Evolutionary conservation across 306 rosid genomes (phyloP).

Genomic region (Quillaja saponaria): DNA sequence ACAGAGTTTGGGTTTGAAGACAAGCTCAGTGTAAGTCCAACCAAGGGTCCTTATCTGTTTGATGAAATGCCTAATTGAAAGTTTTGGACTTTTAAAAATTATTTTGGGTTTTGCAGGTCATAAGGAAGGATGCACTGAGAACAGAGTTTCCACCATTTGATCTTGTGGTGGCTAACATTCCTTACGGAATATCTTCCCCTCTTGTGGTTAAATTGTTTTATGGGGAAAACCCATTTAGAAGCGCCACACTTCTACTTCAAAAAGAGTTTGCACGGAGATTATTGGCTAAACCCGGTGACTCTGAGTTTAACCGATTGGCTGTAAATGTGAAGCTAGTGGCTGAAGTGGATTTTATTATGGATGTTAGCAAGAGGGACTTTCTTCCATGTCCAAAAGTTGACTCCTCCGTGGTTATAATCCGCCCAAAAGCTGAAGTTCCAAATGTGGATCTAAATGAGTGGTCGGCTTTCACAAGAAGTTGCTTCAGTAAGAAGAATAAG

Average conservation of each 20-base stretch:
- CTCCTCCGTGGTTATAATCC: slow-evolving; percentile 76
- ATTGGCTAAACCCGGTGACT: slow-evolving; percentile 69
- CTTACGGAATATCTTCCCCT: slow-evolving; percentile 82
- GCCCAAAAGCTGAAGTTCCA: slow-evolving; percentile 60
- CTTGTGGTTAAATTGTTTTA: slow-evolving; percentile 64
- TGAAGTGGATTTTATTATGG: slow-evolving; percentile 70
- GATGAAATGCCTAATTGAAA: slow-evolving; percentile 45
- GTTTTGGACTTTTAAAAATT: neutral
- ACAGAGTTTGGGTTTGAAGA: slow-evolving; percentile 29
- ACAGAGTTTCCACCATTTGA: slow-evolving; percentile 68
- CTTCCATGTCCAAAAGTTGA: slow-evolving; percentile 83
- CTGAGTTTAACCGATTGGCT: slow-evolving; percentile 78
- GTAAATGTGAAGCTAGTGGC: slow-evolving; percentile 79
- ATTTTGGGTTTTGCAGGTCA: slow-evolving; percentile 52
- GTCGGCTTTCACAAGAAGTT: slow-evolving; percentile 68
- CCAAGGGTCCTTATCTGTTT: slow-evolving; percentile 22
- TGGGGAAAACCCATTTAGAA: slow-evolving; percentile 49
- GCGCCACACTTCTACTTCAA: slow-evolving; percentile 89
- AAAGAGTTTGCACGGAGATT: slow-evolving; percentile 87
- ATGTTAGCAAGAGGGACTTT: slow-evolving; percentile 88
- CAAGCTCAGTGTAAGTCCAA: slow-evolving; percentile 37
- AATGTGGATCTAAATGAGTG: slow-evolving; percentile 69
- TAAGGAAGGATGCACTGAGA: slow-evolving; percentile 70
- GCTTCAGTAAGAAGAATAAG: slow-evolving; percentile 67
- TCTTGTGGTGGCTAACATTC: slow-evolving; percentile 85